Base-by-base conservation (phyloP, 78 protist species). In the Neovahlkampfia damariscottae region DNA sequence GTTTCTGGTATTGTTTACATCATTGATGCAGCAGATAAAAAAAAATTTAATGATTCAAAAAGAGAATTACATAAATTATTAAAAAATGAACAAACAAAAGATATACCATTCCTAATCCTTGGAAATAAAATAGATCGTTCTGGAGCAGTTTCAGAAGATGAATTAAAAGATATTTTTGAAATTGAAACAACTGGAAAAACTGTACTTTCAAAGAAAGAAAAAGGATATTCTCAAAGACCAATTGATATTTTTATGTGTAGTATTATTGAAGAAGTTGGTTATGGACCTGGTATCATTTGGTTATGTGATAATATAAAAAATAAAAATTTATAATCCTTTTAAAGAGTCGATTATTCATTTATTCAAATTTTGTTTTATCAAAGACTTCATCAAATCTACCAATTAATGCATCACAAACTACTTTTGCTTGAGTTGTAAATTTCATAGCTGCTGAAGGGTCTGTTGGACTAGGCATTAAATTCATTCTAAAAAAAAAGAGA, bases 121-220 rank as follows among this genome's bases (percentile, higher is more conserved):
- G 99, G 99, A 68, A 98, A 98, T 86, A 98, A 98, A 88, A 90
- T 98, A 70, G 99, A 98, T 86, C 8, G 78, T 9, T 86, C 87
- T 5, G 70, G 72, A 27, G 94, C 97, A 8, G 86, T 80, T 30
- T 72, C 89, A 32, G 98, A 96, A 66, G 94, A 73, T 3, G 96
- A 94, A 70, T 80, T 96, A 38, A 82, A 91, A 10, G n/a, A 58
- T 0, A 62, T 66, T 2, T 79, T 96, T 31, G 98, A 97, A 3
- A 71, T 95, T 9, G 28, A 58, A 6, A 88, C 93, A 10, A 90
- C 95, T 1, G 96, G 96, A 29, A 90, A 90, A 80, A 88, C 87
- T 38, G 88, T 74, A 72, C 79, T 70, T 8, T 28, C 41, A 2
- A 80, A 82, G 38, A 41, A 81, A 62, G 83, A 75, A 38, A 84